Evolutionary conservation across 2,329 filamentous ascomycete genomes (phyloP), one percentile per base, ranked within the genome.

Genomic region (Fusarium kyushuense): DNA sequence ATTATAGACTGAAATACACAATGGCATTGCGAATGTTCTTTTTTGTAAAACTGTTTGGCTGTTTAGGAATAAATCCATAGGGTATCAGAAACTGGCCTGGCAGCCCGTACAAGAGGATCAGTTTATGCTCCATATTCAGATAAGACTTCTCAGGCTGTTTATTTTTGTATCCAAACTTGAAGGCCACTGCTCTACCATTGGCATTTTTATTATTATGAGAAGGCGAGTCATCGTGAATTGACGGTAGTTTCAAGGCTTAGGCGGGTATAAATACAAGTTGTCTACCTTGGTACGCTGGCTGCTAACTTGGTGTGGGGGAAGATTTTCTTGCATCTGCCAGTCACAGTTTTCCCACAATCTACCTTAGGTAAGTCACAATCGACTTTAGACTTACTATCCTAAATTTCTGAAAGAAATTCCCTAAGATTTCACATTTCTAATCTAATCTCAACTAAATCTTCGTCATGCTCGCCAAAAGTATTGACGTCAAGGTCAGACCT

Each of bases 401-500:
- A 38, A 38, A 38, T 6, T 9, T 38, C 17, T 16, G 17, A 10
- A 23, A 41, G 23, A 21, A 6, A 41, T 41, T 41, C 17, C 21
- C 38, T 25, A 33, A 23, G 23, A 17, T 35, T 35, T 17, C 16
- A 17, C 17, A 6, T 27, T 27, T 65, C 58, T 55, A 58, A 57
- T 14, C 11, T 38, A 21, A 38, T 19, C 35, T 8, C 6, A 21
- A 21, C 29, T 4, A 11, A 42, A 12, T 21, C 13, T 25, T 17
- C 33, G 32, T 46, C 56, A 79, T 79, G 79, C 70, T 77, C 14
- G 75, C 77, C 27, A 75, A 77, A 51, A 76, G 73, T 66, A 72
- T 81, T 40, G 75, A 80, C 45, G 79, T 75, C 64, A 83, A 81
- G 67, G 79, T 83, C 16, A 77, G 81, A 23, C 81, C 81, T 4